Base-by-base conservation (phyloP, 257 asterid species). In the Solanum okadae region DNA sequence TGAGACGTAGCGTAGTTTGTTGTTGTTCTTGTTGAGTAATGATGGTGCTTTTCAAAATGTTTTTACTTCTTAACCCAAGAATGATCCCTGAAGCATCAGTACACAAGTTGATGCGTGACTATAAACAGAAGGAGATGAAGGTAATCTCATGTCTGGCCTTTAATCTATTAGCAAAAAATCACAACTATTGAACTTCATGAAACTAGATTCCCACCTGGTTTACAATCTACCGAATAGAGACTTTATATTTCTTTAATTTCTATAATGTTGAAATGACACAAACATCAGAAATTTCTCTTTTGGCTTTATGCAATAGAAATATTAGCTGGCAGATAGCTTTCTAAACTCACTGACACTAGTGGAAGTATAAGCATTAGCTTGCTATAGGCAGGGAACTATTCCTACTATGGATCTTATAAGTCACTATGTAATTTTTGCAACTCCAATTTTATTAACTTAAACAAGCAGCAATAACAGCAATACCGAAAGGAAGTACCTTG, bases 401-500 rank as follows among this genome's bases (percentile, higher is more conserved):
- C 38, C 18, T 29, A 46, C 20, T 34, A 46, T 81, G 86, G 42
- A 81, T 81, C 86, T 27, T 46, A 46, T 13, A 49, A 81, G 67
- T 44, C 67, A 27, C 85, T n/a, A 11, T n/a, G 20, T 81, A 29
- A 29, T 63, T 81, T 81, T 46, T 49, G 29, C 25, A 11, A 81
- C 86, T 46, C 40, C 68, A 46, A 49, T 18, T 46, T 49, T 49
- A 81, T 63, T 63, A 18, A 81, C 29, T 29, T 81, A 18, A 81
- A 49, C 42, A 81, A 29, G 42, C 86, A 81, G 20, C 68, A 29
- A 46, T 29, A 46, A 29, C 86, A 46, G 86, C 86, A 81, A 16
- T 81, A 49, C 42, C 18, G 18, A 81, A 81, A 81, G 44, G 42
- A 31, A 70, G 91, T 94, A 96, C 99, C 98, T 97, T 2, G 99